phyloP scores from a whole-genome alignment of 1,139 yeast genomes.

The Debaryomycetaceae sp. region DNA sequence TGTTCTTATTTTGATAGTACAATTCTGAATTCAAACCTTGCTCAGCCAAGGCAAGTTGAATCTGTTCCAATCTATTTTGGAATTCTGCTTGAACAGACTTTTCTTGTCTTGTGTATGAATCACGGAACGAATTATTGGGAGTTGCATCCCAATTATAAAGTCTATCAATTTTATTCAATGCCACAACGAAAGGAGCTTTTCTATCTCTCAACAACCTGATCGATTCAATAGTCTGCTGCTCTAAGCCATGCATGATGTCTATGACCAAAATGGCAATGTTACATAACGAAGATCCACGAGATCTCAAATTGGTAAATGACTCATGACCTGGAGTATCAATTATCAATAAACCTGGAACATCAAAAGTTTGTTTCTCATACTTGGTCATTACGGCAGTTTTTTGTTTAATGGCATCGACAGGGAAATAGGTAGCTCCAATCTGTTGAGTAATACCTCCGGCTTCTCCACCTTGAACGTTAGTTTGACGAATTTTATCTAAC shows the following conservation, averaged over 20 bases:
- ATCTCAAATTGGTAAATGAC: constrained; percentile 93
- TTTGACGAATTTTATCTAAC: constrained; percentile 94
- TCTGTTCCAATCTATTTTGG: constrained; percentile 79
- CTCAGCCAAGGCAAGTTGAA: constrained; percentile 90
- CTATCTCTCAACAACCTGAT: constrained; percentile 88
- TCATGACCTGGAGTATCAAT: constrained; percentile 99
- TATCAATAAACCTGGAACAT: constrained; percentile 93
- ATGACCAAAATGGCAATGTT: constrained; percentile 97
- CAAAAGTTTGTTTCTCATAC: constrained; percentile 80
- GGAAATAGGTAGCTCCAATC: constrained; percentile 99
- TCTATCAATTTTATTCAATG: constrained; percentile 95
- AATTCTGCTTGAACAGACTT: constrained; percentile 89
- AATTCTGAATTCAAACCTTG: constrained; percentile 98
- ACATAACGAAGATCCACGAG: constrained; percentile 98
- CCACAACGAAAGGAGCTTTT: constrained; percentile 97
- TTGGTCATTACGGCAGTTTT: constrained; percentile 90
- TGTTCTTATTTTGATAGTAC: constrained; percentile 90
- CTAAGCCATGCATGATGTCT: constrained; percentile 98
- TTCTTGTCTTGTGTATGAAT: constrained; percentile 77
- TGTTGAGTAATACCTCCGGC: constrained; percentile 99
- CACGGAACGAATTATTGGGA: constrained; percentile 95
- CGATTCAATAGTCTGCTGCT: constrained; percentile 95
- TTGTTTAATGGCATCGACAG: constrained; percentile 85
- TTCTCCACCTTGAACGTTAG: constrained; percentile 99
- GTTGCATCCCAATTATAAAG: constrained; percentile 88